phyloP scores from a whole-genome alignment of 192 early-diverging fungal genomes.

The Lobosporangium transversale region DNA sequence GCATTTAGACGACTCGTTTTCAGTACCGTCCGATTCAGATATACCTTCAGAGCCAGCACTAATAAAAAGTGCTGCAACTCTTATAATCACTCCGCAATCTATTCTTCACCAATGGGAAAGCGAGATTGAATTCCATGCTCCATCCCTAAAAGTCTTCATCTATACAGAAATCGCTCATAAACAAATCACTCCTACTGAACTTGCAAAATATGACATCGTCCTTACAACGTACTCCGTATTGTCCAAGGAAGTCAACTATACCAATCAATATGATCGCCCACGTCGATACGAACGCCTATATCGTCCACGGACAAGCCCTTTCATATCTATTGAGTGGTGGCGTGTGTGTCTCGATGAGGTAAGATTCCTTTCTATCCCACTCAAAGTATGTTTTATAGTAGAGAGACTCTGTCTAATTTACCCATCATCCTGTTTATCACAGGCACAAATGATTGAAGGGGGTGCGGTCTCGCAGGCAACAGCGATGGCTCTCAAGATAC shows the following conservation, averaged over 20 bases:
- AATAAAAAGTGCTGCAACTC: constrained; percentile 57
- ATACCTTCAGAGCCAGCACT: not conserved
- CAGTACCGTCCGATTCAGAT: no score
- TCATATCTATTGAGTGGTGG: constrained; percentile 67
- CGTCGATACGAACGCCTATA: constrained; percentile 53
- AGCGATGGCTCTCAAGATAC: constrained; percentile 66
- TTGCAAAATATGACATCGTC: constrained; percentile 63
- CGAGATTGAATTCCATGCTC: constrained; percentile 67
- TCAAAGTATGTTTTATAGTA: no score
- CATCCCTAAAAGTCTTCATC: constrained; percentile 44
- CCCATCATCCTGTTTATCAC: not conserved
- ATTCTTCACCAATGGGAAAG: constrained; percentile 73
- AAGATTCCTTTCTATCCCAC: no score
- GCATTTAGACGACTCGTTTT: no score
- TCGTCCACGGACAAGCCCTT: constrained; percentile 51
- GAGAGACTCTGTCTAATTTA: no score
- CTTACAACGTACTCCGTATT: constrained; percentile 69
- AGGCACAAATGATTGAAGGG: constrained; percentile 73
- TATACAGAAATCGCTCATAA: constrained; percentile 55
- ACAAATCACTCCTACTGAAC: constrained; percentile 21
- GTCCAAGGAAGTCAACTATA: constrained; percentile 63
- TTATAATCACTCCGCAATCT: constrained; percentile 70
- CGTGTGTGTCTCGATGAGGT: constrained; percentile 70
- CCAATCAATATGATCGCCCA: constrained; percentile 52
- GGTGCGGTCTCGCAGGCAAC: constrained; percentile 53